Conservation (phyloP, 257 asterid genomes). For the Ehretia macrophylla region DNA sequence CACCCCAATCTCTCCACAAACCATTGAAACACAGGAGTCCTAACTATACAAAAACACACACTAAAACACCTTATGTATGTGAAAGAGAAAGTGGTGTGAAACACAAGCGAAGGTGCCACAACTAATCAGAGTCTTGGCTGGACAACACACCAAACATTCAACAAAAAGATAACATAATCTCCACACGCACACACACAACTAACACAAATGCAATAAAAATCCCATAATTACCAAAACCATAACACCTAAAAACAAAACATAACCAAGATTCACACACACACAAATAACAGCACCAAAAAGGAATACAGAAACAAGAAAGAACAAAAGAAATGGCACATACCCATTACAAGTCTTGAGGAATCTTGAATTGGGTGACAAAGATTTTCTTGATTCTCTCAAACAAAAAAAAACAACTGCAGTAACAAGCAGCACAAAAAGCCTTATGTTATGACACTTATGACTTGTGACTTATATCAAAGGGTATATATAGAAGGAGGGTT, state of each 20-base stretch:
- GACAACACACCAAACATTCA: conserved; percentile 9
- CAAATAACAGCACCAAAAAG: background rate
- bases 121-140: conserved; percentile 10
- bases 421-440: conserved; percentile 2
- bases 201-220: conserved; percentile 12
- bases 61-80: conserved; percentile 1
- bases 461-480: conserved; percentile 2
- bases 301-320: conserved; percentile 1
- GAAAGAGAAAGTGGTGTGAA: conserved; percentile 7
- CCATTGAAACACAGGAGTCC: conserved; percentile 23
- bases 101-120: conserved; percentile 14
- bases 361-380: conserved; percentile 21
- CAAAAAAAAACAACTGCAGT: background rate
- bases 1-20: background rate
- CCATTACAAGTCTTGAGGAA: conserved; percentile 39
- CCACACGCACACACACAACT: conserved; percentile 3
- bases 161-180: conserved; percentile 4
- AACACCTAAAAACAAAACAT: conserved; percentile 9
- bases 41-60: conserved; percentile 6
- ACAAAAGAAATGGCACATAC: conserved; percentile 26
- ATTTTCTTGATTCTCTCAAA: conserved; percentile 22
- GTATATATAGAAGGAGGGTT: conserved; percentile 1
- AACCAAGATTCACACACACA: conserved; percentile 6
- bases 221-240: conserved; percentile 1
- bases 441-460: background rate